Base-by-base conservation (phyloP, 148 eudicot species). In the Suaeda aralocaspica region DNA sequence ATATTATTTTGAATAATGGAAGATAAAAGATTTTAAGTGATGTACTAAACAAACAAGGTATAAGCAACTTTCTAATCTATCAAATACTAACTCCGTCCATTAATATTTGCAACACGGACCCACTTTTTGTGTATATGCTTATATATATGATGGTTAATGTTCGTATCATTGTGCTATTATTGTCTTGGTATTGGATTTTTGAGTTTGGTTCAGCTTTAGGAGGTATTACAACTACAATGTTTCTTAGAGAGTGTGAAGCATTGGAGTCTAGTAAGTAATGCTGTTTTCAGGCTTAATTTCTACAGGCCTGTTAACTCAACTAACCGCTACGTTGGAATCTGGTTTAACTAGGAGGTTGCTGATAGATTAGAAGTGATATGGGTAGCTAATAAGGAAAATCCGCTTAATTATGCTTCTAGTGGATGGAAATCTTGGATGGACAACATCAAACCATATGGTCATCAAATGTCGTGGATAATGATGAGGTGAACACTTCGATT, bases 301-400 rank as follows among this genome's bases (percentile, higher is more conserved):
- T 85, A 80, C 60, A 71, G 68, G 57, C 84, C 83, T 4, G 15
- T 1, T 0, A 83, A 83, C 21, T 70, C 79, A 0, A 69, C 26
- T 9, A 67, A 58, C 18, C 66, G 81, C n/a, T 85, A 80, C 49
- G 59, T 81, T 0, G 89, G 89, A 15, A 76, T 83, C 5, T 80
- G 83, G 81, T 76, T 68, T 33, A 73, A 76, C 30, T 29, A 28
- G 4, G 72, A 11, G 31, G 2, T 33, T 11, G 39, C 69, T 30
- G 31, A 52, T 45, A 16, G 18, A 55, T 21, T 31, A 41, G 58
- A 70, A 45, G 77, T 82, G 2, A 56, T 81, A 1, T 85, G 89
- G 86, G 84, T 85, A 1, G 86, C 86, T 22, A 85, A 85, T 49
- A 74, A 84, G 39, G 73, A 72, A 15, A 58, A 26, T 6, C 88